These are phyloP conservation scores for Pestalotiopsis sp. DNA, from an alignment of 2,329 filamentous ascomycete species.

Conservation along the genomic window DNA sequence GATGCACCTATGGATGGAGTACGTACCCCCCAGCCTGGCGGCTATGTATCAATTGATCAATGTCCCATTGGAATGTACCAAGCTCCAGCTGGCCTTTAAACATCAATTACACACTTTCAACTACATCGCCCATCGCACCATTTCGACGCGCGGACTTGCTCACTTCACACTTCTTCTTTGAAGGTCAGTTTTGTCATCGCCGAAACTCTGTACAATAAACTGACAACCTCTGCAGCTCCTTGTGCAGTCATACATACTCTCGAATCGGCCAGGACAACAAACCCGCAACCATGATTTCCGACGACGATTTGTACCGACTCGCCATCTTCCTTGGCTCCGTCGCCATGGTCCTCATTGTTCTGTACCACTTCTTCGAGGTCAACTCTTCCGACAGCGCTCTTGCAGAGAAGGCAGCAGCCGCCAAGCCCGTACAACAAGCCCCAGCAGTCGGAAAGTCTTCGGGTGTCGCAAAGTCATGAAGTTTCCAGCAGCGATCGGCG, in stretches of 20 bases:
- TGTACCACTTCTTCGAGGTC: slow-evolving; percentile 96
- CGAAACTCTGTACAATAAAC: not conserved
- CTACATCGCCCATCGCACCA: not conserved
- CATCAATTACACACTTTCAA: slow-evolving; percentile 14
- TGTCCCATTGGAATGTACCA: not conserved
- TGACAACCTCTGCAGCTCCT: not conserved
- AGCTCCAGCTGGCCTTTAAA: slow-evolving; percentile 13
- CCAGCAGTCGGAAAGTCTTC: slow-evolving; percentile 27
- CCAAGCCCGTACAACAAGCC: slow-evolving; percentile 28
- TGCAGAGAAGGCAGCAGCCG: slow-evolving; percentile 30
- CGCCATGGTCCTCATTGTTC: slow-evolving; percentile 88
- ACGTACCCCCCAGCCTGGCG: not conserved
- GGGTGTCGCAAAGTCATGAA: slow-evolving; percentile 19
- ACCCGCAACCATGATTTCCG: slow-evolving; percentile 81
- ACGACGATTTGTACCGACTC: slow-evolving; percentile 86
- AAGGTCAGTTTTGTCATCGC: not conserved
- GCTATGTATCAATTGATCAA: no score
- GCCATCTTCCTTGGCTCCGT: slow-evolving; percentile 90
- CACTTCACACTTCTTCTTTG: not conserved
- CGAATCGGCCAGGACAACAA: slow-evolving; percentile 2
- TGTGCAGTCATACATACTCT: slow-evolving; percentile 9
- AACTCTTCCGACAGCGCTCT: slow-evolving; percentile 59
- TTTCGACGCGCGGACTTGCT: not conserved
- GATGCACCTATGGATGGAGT: not conserved
- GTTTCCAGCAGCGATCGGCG: not conserved